phyloP scores from a whole-genome alignment of 805 yeast species.

The Teunomyces aglyptinius region DNA sequence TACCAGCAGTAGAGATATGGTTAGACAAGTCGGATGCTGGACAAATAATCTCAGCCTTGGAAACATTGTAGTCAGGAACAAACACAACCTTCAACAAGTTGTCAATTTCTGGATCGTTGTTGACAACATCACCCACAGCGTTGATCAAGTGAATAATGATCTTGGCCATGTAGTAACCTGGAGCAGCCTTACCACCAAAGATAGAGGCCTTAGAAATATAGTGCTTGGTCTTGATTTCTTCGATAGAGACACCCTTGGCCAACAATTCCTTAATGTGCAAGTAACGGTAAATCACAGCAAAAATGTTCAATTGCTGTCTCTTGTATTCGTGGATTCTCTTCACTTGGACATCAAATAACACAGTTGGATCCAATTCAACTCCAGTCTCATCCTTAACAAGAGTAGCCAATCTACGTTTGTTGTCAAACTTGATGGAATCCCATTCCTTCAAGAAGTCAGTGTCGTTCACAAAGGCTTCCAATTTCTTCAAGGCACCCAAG shows the following conservation, averaged over 20 bases:
- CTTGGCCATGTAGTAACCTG: conserved; percentile 97
- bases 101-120: conserved; percentile 70
- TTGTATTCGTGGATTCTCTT: conserved; percentile 95
- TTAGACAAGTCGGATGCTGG: conserved; percentile 91
- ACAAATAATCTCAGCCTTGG: conserved; percentile 86
- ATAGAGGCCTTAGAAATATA: conserved; percentile 74
- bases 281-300: conserved; percentile 85
- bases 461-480: conserved; percentile 69
- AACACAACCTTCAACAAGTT: conserved; percentile 82
- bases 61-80: conserved; percentile 89
- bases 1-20: conserved; percentile 96
- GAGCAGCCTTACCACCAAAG: conserved; percentile 95
- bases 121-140: conserved; percentile 76
- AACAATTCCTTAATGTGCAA: conserved; percentile 69
- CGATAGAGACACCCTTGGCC: conserved; percentile 41
- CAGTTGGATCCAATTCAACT: conserved; percentile 66
- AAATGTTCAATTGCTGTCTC: conserved; percentile 90
- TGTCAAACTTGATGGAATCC: conserved; percentile 66
- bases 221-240: conserved; percentile 55
- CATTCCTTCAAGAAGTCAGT: conserved; percentile 64
- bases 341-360: conserved; percentile 86
- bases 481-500: conserved; percentile 61
- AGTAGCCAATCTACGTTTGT: conserved; percentile 65
- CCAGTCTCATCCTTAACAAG: conserved; percentile 65
- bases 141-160: conserved; percentile 83